Conservation (phyloP, 2,329 filamentous ascomycete genomes). For the Arachnomyces sp. region DNA sequence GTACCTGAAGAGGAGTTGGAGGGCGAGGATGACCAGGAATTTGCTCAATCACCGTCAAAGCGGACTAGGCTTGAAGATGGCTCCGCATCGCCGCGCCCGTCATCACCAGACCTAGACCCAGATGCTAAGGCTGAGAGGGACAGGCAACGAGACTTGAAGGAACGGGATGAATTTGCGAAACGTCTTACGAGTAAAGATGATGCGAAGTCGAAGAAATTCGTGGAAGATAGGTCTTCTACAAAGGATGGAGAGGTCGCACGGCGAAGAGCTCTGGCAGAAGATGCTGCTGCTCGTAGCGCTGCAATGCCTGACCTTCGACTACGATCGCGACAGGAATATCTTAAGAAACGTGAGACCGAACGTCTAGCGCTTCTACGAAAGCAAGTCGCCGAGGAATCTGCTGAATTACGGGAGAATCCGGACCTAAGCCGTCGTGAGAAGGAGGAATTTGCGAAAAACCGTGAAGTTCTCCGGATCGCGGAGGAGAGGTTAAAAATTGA, state of each 20-base stretch:
- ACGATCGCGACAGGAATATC: conserved; percentile 81
- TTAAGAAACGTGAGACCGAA: conserved; percentile 86
- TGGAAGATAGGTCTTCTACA: conserved; percentile 51
- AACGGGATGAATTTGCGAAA: conserved; percentile 73
- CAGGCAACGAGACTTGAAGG: conserved; percentile 60
- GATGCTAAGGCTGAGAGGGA: conserved; percentile 52
- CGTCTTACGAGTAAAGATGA: conserved; percentile 65
- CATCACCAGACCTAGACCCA: conserved; percentile 50
- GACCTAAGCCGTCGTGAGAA: conserved; percentile 70
- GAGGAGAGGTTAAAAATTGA: conserved; percentile 83
- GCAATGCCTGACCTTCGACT: conserved; percentile 75
- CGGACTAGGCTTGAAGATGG: conserved; percentile 59
- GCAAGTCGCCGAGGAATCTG: conserved; percentile 82
- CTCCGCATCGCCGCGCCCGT: conserved; percentile 23
- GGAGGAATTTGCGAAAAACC: conserved; percentile 80
- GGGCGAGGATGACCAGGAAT: conserved; percentile 50
- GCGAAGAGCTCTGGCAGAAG: conserved; percentile 57
- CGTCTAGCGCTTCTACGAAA: conserved; percentile 76
- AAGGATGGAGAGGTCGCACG: conserved; percentile 53
- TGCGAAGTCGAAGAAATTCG: conserved; percentile 60
- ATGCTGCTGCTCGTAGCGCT: conserved; percentile 58
- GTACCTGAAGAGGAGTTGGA: conserved; percentile 27
- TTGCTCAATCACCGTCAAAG: conserved; percentile 63
- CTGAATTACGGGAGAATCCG: conserved; percentile 69
- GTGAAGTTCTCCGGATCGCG: conserved; percentile 70